phyloP scores from a whole-genome alignment of 176 grass and related monocot species.

The Poa annua region DNA sequence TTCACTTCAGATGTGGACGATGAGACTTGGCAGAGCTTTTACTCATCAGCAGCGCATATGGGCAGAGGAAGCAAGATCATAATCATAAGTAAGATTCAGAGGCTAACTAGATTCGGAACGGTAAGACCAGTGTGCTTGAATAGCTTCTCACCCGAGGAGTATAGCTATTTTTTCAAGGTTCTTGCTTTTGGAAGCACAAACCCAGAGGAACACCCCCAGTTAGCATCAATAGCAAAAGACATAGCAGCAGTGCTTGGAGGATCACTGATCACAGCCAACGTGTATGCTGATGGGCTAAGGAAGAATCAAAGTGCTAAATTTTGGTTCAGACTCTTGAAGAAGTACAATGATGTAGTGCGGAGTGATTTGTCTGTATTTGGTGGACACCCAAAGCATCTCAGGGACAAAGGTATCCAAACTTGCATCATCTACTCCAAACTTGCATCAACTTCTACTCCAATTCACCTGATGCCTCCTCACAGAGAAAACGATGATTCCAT shows the following conservation, averaged over 20 bases:
- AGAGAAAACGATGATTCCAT: neutral
- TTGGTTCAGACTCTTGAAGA: conserved; percentile 6
- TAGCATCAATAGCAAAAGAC: conserved; percentile 2
- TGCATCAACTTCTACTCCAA: neutral
- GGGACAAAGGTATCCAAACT: neutral
- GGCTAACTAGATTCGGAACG: conserved; percentile 16
- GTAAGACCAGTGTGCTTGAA: conserved; percentile 13
- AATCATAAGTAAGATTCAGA: conserved; percentile 9
- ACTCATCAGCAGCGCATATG: neutral
- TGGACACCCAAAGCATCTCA: conserved; percentile 37
- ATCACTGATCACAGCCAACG: conserved; percentile 13
- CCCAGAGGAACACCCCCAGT: conserved; percentile 17
- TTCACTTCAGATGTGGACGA: conserved; percentile 29
- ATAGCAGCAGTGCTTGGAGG: conserved; percentile 1
- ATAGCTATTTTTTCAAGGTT: conserved; percentile 41
- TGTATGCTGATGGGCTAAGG: neutral
- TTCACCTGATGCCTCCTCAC: conserved; percentile 38
- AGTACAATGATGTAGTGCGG: neutral
- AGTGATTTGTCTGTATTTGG: neutral
- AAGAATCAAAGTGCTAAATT: conserved; percentile 31
- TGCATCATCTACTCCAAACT: conserved; percentile 24
- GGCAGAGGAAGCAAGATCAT: conserved; percentile 42
- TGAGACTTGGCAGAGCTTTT: conserved; percentile 10
- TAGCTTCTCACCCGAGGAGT: conserved; percentile 26
- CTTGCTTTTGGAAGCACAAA: conserved; percentile 43